Conservation (phyloP, 805 yeast genomes). For the Hagleromyces aurorensis region DNA sequence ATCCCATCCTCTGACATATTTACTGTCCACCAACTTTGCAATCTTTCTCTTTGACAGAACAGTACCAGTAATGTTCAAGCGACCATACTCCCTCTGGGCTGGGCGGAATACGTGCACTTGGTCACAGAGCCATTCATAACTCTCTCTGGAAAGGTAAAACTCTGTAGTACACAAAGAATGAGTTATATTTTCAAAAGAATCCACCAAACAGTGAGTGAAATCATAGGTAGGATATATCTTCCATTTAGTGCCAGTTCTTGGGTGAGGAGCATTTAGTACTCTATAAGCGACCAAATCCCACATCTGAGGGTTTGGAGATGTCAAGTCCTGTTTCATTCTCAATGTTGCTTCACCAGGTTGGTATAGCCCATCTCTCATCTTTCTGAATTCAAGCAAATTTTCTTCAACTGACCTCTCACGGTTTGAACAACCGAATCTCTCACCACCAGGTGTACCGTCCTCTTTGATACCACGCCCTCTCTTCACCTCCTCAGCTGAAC, state of each 20-base stretch:
- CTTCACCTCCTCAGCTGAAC: slow-evolving; percentile 86
- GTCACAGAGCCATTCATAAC: slow-evolving; percentile 98
- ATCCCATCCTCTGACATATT: slow-evolving; percentile 91
- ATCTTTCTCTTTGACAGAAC: slow-evolving; percentile 92
- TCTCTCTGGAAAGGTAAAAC: slow-evolving; percentile 83
- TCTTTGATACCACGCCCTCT: slow-evolving; percentile 82
- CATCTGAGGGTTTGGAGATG: slow-evolving; percentile 95
- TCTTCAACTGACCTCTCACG: slow-evolving; percentile 66
- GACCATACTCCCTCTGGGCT: slow-evolving; percentile 97
- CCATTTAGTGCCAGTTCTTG: slow-evolving; percentile 97
- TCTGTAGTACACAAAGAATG: slow-evolving; percentile 97
- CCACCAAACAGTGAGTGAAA: slow-evolving; percentile 98
- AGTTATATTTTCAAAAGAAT: slow-evolving; percentile 91
- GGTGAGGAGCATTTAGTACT: slow-evolving; percentile 85
- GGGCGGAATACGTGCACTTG: slow-evolving; percentile 93
- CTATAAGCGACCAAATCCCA: slow-evolving; percentile 99
- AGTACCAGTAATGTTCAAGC: slow-evolving; percentile 91
- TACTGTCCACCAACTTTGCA: slow-evolving; percentile 79
- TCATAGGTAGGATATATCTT: slow-evolving; percentile 97
- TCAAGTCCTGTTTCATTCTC: slow-evolving; percentile 92
- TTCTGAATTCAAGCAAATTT: slow-evolving; percentile 72
- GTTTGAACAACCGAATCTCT: slow-evolving; percentile 74
- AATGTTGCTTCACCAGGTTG: slow-evolving; percentile 87
- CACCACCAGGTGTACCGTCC: slow-evolving; percentile 93
- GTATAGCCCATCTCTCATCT: slow-evolving; percentile 85